phyloP scores from a whole-genome alignment of 192 early-diverging fungal species.

The Spizellomyces sp. region DNA sequence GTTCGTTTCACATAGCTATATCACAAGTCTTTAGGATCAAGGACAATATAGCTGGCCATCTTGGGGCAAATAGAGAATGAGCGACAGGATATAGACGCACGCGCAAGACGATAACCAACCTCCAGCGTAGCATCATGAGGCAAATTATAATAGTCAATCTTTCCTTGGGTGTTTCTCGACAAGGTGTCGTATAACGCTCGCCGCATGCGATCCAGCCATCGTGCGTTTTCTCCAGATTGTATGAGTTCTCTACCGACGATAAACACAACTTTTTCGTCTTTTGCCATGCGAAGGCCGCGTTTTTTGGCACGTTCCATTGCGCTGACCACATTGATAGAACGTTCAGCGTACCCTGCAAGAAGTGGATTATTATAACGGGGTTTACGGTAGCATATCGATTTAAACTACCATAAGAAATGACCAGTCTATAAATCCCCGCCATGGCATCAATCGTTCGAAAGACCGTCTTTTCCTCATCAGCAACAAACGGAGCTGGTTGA shows the following conservation, averaged over 20 bases:
- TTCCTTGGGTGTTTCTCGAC: constrained; percentile 40
- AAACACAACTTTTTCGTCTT: constrained; percentile 36
- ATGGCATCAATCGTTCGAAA: constrained; percentile 47
- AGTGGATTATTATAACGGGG: too few relatives aligned
- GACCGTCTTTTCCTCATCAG: constrained; percentile 44
- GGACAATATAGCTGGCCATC: too few relatives aligned
- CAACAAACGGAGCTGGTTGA: constrained; percentile 44
- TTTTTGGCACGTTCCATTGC: constrained; percentile 42
- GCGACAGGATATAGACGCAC: too few relatives aligned
- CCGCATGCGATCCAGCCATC: constrained; percentile 19
- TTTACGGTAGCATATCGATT: too few relatives aligned
- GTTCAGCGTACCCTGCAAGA: constrained; percentile 40
- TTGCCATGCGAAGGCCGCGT: constrained; percentile 37
- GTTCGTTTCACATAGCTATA: neutral
- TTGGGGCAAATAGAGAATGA: too few relatives aligned
- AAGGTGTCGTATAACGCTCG: constrained; percentile 30
- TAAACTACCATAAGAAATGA: constrained; percentile 43
- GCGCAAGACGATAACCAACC: constrained; percentile 5
- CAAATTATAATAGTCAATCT: constrained; percentile 48
- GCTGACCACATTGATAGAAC: constrained; percentile 37
- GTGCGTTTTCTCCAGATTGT: neutral
- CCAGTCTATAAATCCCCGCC: constrained; percentile 46
- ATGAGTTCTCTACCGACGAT: constrained; percentile 47
- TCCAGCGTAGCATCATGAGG: constrained; percentile 41
- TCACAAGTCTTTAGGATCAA: too few relatives aligned